phyloP scores from a whole-genome alignment of 108 stramenopile species.

The Pseudonitzschia pungens region DNA sequence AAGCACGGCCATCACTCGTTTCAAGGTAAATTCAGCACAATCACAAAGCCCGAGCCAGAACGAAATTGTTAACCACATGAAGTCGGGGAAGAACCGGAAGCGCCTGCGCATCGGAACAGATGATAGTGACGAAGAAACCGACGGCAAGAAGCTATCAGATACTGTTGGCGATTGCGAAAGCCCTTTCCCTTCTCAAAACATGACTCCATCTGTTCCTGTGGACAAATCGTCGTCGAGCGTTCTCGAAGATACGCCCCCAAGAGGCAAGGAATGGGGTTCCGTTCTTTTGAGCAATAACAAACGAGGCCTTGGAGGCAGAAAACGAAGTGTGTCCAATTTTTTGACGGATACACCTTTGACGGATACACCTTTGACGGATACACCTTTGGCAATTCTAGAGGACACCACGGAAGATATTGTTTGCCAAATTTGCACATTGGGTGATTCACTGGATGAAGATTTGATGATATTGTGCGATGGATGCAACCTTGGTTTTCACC shows the following conservation, averaged over 20 bases:
- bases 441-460: conserved; percentile 40
- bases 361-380: conserved; percentile 27
- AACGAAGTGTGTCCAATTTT: background rate
- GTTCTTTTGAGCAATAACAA: background rate
- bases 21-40: background rate
- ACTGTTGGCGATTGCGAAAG: background rate
- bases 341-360: conserved; percentile 25
- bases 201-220: background rate
- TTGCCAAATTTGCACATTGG: conserved; percentile 47
- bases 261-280: too few species aligned
- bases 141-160: background rate
- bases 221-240: background rate
- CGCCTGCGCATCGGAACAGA: conserved; percentile 8
- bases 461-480: conserved; percentile 64
- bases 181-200: background rate
- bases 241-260: conserved; percentile 2
- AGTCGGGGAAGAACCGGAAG: background rate
- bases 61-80: conserved; percentile 5
- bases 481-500: conserved; percentile 58
- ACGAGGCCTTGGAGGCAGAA: background rate
- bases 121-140: conserved; percentile 14
- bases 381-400: background rate
- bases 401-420: conserved; percentile 29
- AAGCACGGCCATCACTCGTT: background rate
- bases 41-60: conserved; percentile 4